Evolutionary conservation across 164 flowering plant genomes (phyloP), one percentile per base, ranked within the genome.

Genomic region (Macadamia tetraphylla): DNA sequence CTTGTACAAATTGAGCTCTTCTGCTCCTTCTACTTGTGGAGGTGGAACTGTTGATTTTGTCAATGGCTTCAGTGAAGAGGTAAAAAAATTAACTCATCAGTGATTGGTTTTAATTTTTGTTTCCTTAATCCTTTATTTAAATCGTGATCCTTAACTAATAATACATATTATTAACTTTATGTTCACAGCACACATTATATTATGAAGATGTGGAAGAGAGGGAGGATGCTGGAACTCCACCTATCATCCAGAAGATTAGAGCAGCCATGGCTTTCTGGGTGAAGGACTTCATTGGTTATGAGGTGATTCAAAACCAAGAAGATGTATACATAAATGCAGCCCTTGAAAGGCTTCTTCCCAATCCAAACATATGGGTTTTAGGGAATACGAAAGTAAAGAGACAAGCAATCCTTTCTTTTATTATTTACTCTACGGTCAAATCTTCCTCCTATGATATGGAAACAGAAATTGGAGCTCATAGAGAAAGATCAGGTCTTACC

Each of bases 191-290:
- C 58, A 93, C 98, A 6, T n/a, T 91, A 40, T 93, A 93, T 60
- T 60, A 72, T 9, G 81, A 87, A 0, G 80, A 87, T 43, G 77
- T 93, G 18, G 98, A 93, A 74, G 94, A 86, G 64, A 74, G 97
- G 67, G 98, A 91, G 76, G 87, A 85, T 55, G 92, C 81, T 0
- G 98, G 98, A 18, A 91, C 96, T 0, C 94, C 23, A 23, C 23
- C 23, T 23, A 23, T 23, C 23, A 23, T 23, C 23, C 23, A 23
- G 23, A 23, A 23, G 63, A 72, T 83, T 0, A 77, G 94, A 82
- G 90, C 91, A 29, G 87, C 94, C 35, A 48, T 91, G 65, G 84
- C 97, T 0, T 93, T 93, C 66, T 87, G 92, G 90, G 80, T 89
- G 12, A 93, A 91, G 64, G 97, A 93, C 32, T 89, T 83, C 84